Evolutionary conservation across 306 rosid genomes (phyloP).

Genomic region (Fagus crenata): DNA sequence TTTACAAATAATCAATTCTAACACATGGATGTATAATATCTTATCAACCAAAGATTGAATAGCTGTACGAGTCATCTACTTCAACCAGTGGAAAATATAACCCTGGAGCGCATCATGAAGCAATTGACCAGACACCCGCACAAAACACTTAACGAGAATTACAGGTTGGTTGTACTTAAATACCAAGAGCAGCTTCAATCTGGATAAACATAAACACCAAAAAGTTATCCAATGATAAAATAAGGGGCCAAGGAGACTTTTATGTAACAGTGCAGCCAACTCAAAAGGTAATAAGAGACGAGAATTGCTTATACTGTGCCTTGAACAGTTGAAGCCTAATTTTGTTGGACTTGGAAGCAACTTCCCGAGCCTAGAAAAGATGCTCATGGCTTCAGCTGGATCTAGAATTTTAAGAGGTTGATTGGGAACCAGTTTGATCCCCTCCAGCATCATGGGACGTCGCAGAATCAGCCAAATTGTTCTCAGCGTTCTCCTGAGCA

Average conservation of each 20-base stretch:
- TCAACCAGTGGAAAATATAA: not conserved
- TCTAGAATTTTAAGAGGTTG: conserved; percentile 23
- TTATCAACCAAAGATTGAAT: not conserved
- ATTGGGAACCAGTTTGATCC: conserved; percentile 39
- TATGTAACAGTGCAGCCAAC: not conserved
- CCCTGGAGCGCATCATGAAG: not conserved
- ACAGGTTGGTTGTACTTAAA: not conserved
- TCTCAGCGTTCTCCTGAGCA: conserved; percentile 30
- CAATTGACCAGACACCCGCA: not conserved
- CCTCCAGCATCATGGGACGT: not conserved
- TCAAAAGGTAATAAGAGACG: too few relatives aligned
- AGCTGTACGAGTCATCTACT: not conserved
- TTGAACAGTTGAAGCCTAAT: not conserved
- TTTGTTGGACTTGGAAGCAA: not conserved
- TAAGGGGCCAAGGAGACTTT: not conserved
- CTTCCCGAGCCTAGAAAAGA: not conserved
- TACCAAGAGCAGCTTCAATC: conserved; percentile 8
- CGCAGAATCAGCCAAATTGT: not conserved
- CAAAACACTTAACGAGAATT: not conserved
- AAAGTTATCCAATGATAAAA: not conserved
- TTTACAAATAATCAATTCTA: not conserved
- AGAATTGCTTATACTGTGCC: not conserved
- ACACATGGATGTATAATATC: not conserved
- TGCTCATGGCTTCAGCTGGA: not conserved
- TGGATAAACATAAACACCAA: not conserved